phyloP scores from a whole-genome alignment of 2,329 filamentous ascomycete genomes.

The Lachnellula hyalina region DNA sequence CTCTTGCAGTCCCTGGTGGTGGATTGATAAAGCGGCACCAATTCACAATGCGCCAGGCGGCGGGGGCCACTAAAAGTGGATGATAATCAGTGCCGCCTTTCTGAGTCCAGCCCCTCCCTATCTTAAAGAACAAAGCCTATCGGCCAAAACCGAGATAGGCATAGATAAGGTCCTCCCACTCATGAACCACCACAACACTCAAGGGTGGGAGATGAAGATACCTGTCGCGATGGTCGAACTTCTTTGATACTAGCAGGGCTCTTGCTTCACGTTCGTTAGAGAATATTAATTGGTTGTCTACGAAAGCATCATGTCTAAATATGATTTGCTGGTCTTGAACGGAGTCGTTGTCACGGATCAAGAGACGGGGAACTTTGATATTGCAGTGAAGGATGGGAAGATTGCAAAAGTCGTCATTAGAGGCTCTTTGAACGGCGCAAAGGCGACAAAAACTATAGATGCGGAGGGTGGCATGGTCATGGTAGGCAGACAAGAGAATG shows the following conservation, averaged over 20 bases:
- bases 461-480: constrained; percentile 42
- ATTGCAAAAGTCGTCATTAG: constrained; percentile 33
- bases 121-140: neutral
- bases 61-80: neutral
- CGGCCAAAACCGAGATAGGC: neutral
- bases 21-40: neutral
- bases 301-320: constrained; percentile 18
- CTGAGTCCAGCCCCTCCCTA: neutral
- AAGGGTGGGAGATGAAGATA: constrained; percentile 2
- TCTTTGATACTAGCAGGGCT: neutral
- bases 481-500: constrained; percentile 12
- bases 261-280: neutral
- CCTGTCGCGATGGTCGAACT: neutral
- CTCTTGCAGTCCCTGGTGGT: neutral
- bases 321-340: constrained; percentile 38
- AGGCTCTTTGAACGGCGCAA: constrained; percentile 29
- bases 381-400: constrained; percentile 39
- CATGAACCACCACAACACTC: neutral
- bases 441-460: constrained; percentile 32
- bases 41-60: neutral
- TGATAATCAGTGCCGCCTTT: neutral
- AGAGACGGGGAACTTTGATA: constrained; percentile 35
- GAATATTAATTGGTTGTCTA: neutral
- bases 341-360: constrained; percentile 38
- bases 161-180: constrained; percentile 2